These are phyloP conservation scores for Penicillium canariense DNA, from an alignment of 495 filamentous ascomycete genomes.

Conservation along the genomic window DNA sequence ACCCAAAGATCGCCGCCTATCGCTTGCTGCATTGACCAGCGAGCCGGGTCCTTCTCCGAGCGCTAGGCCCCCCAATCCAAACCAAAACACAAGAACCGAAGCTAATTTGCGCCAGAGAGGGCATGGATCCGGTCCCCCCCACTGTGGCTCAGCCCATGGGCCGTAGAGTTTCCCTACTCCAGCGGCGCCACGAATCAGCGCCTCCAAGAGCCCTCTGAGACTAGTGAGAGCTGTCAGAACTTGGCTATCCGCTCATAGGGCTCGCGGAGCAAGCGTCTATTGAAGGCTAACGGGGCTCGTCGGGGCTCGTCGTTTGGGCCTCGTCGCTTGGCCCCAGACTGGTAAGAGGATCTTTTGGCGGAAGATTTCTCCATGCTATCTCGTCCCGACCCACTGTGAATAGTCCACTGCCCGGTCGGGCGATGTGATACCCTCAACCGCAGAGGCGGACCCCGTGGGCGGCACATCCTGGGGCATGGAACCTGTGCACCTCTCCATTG, in stretches of 20 bases:
- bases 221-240: slow-evolving; percentile 21
- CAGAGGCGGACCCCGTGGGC: neutral
- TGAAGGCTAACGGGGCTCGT: neutral
- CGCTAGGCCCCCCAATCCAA: neutral
- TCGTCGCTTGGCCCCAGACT: too few species aligned
- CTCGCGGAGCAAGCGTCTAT: too few species aligned
- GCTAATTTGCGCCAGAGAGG: neutral
- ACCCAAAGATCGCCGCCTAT: neutral
- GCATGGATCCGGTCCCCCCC: neutral
- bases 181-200: slow-evolving; percentile 9
- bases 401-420: too few species aligned
- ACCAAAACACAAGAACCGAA: neutral
- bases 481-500: neutral
- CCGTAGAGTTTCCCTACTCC: slow-evolving; percentile 6
- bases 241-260: neutral
- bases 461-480: slow-evolving; percentile 10
- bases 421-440: slow-evolving; percentile 6
- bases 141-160: slow-evolving; percentile 4
- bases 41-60: neutral
- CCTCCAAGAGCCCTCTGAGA: neutral
- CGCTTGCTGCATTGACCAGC: neutral
- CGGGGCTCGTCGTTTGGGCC: slow-evolving; percentile 12
- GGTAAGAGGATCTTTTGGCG: too few species aligned
- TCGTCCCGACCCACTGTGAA: slow-evolving; percentile 3
- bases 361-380: too few species aligned